Evolutionary conservation across 2,329 filamentous ascomycete genomes (phyloP), one percentile per base, ranked within the genome.

Genomic region (Thielaviopsis cerberus): DNA sequence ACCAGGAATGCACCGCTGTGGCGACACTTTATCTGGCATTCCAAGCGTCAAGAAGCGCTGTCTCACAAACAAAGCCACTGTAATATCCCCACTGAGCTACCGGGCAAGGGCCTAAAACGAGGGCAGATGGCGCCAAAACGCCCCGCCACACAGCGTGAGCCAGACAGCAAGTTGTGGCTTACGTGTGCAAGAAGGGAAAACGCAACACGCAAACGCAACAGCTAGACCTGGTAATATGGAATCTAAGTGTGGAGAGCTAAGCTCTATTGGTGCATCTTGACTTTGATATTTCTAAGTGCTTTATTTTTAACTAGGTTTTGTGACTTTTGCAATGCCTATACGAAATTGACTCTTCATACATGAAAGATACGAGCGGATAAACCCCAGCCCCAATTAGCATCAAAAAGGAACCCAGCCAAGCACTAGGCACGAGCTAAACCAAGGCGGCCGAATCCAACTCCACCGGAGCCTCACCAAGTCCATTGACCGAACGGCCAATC

Each of bases 111-210:
- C 41, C 41, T 48, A 48, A 48, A 48, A 48, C 41, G 41, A 48
- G 5, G 7, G 20, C 41, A 20, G 7, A n/a, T 8, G 4, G 17
- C 37, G 37, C 37, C 15, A 45, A 45, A 41, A 4, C 37, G 41
- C n/a, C 41, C n/a, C 41, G 41, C n/a, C 41, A 20, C 8, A 48
- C 41, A 48, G 41, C 41, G n/a, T n/a, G 20, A 51, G 50, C 54
- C 50, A 48, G n/a, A n/a, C 41, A 20, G 41, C 41, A 34, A 56
- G 41, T 58, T 61, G 53, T 61, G 55, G 59, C 56, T 58, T 61
- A 61, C 59, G 59, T 61, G 59, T 61, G 59, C 59, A 61, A 25
- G 55, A 61, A 48, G 41, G 8, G n/a, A 48, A 48, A 53, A 52
- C 24, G 48, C 48, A 22, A 15, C 24, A 57, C n/a, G 30, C 13